A percentile compares a stretch with the other conserved stretches of the same genome.
Conservation (phyloP, 176 grass and related monocot species). For the Paspalum vaginatum region DNA sequence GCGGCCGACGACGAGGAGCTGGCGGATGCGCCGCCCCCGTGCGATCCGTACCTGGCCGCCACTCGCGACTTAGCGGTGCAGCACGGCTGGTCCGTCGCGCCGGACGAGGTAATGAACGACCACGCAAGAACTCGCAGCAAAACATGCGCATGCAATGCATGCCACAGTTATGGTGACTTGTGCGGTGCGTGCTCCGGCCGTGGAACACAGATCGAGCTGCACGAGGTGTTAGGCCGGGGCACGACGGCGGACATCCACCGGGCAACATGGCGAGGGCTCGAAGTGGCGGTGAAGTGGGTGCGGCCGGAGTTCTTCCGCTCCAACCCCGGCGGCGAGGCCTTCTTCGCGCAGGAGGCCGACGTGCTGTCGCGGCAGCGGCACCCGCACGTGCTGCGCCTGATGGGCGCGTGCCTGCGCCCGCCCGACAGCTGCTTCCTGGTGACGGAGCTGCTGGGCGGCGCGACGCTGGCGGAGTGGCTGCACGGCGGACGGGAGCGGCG, state of each 20-base stretch:
- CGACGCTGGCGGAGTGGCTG: slow-evolving; percentile 61
- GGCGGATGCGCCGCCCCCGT: neutral
- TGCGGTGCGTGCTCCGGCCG: neutral
- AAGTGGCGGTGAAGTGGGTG: slow-evolving; percentile 72
- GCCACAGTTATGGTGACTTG: too few relatives aligned
- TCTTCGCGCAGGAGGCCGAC: slow-evolving; percentile 63
- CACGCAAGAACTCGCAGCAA: neutral
- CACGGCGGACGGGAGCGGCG: slow-evolving; percentile 47
- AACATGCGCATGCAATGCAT: neutral
- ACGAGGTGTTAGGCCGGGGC: slow-evolving; percentile 60
- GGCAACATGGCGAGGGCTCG: slow-evolving; percentile 57
- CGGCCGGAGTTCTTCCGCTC: slow-evolving; percentile 39
- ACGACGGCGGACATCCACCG: slow-evolving; percentile 54
- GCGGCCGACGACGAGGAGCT: neutral
- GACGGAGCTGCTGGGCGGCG: slow-evolving; percentile 60
- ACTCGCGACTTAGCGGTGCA: slow-evolving; percentile 46
- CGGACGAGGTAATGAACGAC: slow-evolving; percentile 44
- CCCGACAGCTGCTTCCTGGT: slow-evolving; percentile 55
- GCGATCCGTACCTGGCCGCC: slow-evolving; percentile 40
- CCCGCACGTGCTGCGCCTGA: slow-evolving; percentile 55
- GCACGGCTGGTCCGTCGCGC: slow-evolving; percentile 57
- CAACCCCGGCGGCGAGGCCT: slow-evolving; percentile 38
- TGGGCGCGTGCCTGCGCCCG: slow-evolving; percentile 55
- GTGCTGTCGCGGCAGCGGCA: slow-evolving; percentile 62
- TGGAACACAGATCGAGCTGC: slow-evolving; percentile 56